Conservation (phyloP, 257 asterid genomes). For the Salvia rosmarinus region DNA sequence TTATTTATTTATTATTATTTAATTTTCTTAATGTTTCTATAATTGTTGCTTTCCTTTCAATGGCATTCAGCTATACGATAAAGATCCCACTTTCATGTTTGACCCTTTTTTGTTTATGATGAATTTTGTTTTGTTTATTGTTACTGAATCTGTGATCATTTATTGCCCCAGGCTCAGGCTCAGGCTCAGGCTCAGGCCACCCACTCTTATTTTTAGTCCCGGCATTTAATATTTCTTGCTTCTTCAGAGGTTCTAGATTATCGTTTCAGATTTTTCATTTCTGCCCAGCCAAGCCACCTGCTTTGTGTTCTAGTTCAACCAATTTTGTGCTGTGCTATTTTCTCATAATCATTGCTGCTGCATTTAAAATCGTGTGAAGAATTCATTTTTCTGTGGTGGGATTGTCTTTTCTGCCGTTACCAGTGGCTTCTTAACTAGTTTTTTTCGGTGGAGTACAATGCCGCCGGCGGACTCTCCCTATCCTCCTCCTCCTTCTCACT, state of each 20-base stretch:
- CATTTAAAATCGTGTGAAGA: constrained; percentile 7
- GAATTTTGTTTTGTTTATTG: background rate
- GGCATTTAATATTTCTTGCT: constrained; percentile 34
- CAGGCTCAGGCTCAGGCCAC: constrained; percentile 33
- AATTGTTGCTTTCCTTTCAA: constrained; percentile 18
- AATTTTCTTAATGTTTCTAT: background rate
- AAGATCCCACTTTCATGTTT: constrained; percentile 26
- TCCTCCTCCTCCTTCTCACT: constrained; percentile 29
- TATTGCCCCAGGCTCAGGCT: too few species aligned
- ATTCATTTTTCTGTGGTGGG: background rate
- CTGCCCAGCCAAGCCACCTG: background rate
- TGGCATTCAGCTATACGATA: constrained; percentile 24
- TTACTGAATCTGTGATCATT: constrained; percentile 40
- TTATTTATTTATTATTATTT: background rate
- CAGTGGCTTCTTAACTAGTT: background rate
- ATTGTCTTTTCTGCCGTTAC: background rate
- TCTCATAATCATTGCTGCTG: background rate
- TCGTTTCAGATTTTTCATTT: constrained; percentile 18
- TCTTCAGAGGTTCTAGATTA: constrained; percentile 15
- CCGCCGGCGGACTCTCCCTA: constrained; percentile 38
- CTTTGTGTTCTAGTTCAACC: constrained; percentile 23
- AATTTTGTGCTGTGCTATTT: constrained; percentile 3
- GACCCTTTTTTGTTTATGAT: background rate
- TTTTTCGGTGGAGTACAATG: constrained; percentile 29
- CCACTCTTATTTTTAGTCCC: constrained; percentile 32